These are phyloP conservation scores for Stipa capillata DNA, from an alignment of 176 grass and related monocot genomes.

Conservation along the genomic window DNA sequence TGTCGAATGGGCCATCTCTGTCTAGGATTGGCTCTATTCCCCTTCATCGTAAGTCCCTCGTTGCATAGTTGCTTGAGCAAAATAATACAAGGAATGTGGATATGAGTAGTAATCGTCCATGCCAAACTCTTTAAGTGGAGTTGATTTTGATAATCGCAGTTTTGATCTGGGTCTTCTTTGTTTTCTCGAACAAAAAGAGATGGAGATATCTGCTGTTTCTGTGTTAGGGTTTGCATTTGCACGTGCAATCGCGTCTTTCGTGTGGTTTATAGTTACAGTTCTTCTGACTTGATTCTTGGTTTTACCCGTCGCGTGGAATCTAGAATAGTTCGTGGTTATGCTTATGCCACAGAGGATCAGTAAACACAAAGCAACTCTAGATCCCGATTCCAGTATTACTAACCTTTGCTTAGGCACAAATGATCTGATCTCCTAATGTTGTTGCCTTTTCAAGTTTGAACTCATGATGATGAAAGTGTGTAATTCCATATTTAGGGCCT, in stretches of 20 bases:
- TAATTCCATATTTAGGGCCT: too few relatives aligned
- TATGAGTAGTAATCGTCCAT: conserved; percentile 18
- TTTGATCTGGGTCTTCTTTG: conserved; percentile 4
- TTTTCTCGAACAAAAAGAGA: not conserved
- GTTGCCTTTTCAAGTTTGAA: too few relatives aligned
- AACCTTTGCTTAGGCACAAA: too few relatives aligned
- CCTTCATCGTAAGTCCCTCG: conserved; percentile 15
- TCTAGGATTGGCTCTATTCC: conserved; percentile 41
- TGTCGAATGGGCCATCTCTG: conserved; percentile 42
- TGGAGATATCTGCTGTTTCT: not conserved
- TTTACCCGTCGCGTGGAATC: not conserved
- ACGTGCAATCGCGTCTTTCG: too few relatives aligned
- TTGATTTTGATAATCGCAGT: conserved; percentile 26
- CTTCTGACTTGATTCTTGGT: not conserved
- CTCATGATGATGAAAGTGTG: too few relatives aligned
- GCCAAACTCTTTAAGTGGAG: conserved; percentile 19
- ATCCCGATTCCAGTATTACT: too few relatives aligned
- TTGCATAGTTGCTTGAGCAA: conserved; percentile 38
- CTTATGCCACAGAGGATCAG: too few relatives aligned
- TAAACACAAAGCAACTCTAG: too few relatives aligned
- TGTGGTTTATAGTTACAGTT: too few relatives aligned
- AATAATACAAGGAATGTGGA: conserved; percentile 48
- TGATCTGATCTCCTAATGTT: too few relatives aligned
- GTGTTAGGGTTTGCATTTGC: not conserved
- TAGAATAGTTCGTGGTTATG: too few relatives aligned